Base-by-base conservation (phyloP, 768 basidiomycete species). In the Amanita rimosa region DNA sequence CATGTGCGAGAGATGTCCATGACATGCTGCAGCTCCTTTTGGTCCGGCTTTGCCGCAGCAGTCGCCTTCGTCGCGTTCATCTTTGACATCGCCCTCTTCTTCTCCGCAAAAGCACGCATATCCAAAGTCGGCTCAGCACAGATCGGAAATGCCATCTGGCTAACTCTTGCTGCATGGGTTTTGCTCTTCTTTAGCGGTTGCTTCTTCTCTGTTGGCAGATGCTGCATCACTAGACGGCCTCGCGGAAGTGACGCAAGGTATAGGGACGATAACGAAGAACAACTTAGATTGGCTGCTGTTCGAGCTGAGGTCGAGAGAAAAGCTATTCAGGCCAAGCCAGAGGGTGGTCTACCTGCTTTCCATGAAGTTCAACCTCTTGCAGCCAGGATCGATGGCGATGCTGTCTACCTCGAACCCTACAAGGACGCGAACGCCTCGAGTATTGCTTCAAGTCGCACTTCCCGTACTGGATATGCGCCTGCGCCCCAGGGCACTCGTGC, bases 11-110 rank as follows among this genome's bases (percentile, higher is more conserved):
- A 90, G 62, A 81, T 89, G 74, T 77, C 86, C 49, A 90, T 88
- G 84, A 70, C 75, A 26, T 91, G 85, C 61, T 84, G 78, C 66
- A 88, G 86, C 57, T 82, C 83, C 46, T 87, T 75, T 56, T 67
- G 95, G 51, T 84, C 88, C 3, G 82, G 88, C 5, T 78, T 93
- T 53, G 90, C 84, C 10, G 89, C 91, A 0, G 65, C 75, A 1
- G 66, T 95, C 51, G 75, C 90, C 44, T 71, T 98, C 52, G 58
- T 89, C 38, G 93, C 94, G 4, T 94, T 97, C 65, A 78, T 95
- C 27, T 93, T 97, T 64, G 96, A 99, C 63, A 66, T 97, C 50
- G 85, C 78, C 55, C 68, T 96, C 50, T 98, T 97, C 69, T 91
- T 89, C 71, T 66, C 95, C 49, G 88, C 88, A 50, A 92, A 84